Base-by-base conservation (phyloP, 306 rosid species). In the Trifolium fragiferum region DNA sequence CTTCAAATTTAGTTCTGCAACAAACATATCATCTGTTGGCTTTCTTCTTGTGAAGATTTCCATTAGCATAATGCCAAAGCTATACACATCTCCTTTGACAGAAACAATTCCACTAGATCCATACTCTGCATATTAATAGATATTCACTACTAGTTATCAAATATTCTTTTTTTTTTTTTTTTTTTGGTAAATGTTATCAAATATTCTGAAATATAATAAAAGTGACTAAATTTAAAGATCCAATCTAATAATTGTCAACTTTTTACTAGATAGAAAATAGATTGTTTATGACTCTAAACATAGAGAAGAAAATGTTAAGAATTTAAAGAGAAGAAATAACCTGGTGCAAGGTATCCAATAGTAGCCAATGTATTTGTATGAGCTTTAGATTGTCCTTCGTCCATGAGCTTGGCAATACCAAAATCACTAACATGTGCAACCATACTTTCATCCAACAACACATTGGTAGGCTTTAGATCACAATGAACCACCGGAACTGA, bases 51-150 rank as follows among this genome's bases (percentile, higher is more conserved):
- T 49, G 3, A 49, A 49, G 20, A 49, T 49, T 49, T 49, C 54
- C 54, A 49, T 49, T 16, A 49, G 20, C 54, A 49, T n/a, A 49
- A 49, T 49, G 10, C 54, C 54, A 49, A n/a, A 49, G 54, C 10
- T 49, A 10, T 49, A 49, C 10, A 49, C 54, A 5, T 49, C 54
- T n/a, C 54, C 54, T 47, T 47, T 47, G 10, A 47, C 2, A 47
- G 46, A 41, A 41, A 41, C 47, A 41, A 41, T 41, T 41, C 47
- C 47, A 0, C 2, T 41, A 11, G 47, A 49, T 49, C 54, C 54
- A 49, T 49, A 49, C 54, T 49, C 75, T 72, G 55, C 50, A 70
- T 33, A 16, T 49, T 11, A 51, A 70, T 7, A 33, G 6, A 33
- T 33, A n/a, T n/a, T n/a, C n/a, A 32, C 37, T 35, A 30, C 46